phyloP scores from a whole-genome alignment of 2,329 filamentous ascomycete genomes.

The Arthrinium phaeospermum region DNA sequence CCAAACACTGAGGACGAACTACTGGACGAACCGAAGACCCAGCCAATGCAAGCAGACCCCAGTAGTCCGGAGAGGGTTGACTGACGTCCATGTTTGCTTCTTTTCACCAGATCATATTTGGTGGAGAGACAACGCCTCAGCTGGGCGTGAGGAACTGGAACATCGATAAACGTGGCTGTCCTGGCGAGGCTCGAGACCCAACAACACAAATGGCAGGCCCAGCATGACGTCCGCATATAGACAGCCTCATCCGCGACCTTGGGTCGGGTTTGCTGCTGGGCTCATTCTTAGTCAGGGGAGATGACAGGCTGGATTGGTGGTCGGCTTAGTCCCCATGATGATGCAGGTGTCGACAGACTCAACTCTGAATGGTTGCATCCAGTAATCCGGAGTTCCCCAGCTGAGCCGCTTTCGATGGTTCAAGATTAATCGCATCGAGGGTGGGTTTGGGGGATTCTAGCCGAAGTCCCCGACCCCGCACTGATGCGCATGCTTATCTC shows the following conservation, averaged over 20 bases:
- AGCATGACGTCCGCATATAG: neutral
- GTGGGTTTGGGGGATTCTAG: neutral
- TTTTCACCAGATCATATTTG: neutral
- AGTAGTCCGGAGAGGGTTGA: neutral
- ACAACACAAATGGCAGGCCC: neutral
- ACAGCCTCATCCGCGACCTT: neutral
- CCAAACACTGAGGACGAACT: neutral
- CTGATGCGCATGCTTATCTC: neutral
- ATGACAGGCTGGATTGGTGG: neutral
- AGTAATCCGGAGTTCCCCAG: slow-evolving; percentile 11
- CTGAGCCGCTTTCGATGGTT: slow-evolving; percentile 9
- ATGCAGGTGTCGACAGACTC: neutral
- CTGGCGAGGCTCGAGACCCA: neutral
- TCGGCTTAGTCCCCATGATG: neutral
- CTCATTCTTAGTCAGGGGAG: neutral
- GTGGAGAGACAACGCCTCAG: neutral
- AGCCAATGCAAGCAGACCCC: neutral
- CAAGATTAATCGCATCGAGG: neutral
- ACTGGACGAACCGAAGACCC: too few species aligned
- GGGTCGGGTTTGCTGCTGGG: neutral
- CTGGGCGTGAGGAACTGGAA: neutral
- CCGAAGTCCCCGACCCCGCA: slow-evolving; percentile 8
- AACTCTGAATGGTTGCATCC: neutral
- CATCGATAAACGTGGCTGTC: neutral
- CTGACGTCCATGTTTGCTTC: neutral